A percentile compares a stretch with the other conserved stretches of the same genome.
Evolutionary conservation across 2,329 filamentous ascomycete species (phyloP).

Genomic region (Epichloe elymi): DNA sequence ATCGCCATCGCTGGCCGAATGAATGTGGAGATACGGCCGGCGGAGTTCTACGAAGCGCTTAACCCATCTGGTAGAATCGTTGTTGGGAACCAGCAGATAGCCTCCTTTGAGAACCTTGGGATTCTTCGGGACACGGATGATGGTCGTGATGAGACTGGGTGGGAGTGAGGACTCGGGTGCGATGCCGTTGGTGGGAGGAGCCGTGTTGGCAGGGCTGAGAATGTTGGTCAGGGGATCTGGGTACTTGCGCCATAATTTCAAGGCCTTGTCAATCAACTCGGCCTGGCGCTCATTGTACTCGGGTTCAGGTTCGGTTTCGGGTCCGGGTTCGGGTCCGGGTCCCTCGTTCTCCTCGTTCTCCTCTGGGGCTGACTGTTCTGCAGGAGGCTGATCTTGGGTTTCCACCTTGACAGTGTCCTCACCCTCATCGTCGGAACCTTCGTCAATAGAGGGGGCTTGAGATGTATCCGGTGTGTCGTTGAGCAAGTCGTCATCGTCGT

Average conservation of each 20-base stretch:
- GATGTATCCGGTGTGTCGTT: conserved; percentile 44
- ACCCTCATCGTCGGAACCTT: conserved; percentile 12
- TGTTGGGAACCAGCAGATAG: conserved; percentile 75
- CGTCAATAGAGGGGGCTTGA: conserved; percentile 24
- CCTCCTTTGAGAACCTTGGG: conserved; percentile 71
- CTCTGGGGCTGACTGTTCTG: conserved; percentile 11
- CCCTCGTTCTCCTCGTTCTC: not conserved
- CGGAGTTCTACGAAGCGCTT: conserved; percentile 88
- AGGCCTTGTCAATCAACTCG: conserved; percentile 37
- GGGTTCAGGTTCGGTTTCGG: too few species aligned
- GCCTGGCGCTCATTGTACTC: conserved; percentile 35
- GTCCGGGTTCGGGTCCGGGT: not conserved
- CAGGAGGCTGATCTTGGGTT: conserved; percentile 5
- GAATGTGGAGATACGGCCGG: conserved; percentile 81
- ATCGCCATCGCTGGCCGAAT: conserved; percentile 74
- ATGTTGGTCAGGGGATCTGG: conserved; percentile 43
- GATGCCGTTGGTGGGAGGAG: conserved; percentile 54
- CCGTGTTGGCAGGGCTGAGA: conserved; percentile 47
- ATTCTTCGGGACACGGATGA: conserved; percentile 71
- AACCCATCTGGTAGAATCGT: conserved; percentile 72
- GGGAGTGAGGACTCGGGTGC: conserved; percentile 31
- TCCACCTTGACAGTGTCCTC: conserved; percentile 13
- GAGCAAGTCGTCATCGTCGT: conserved; percentile 44
- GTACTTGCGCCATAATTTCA: conserved; percentile 52
- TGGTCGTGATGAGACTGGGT: conserved; percentile 60